A percentile compares a stretch with the other conserved stretches of the same genome.
Conservation (phyloP, 169 alveolate species). For the Plasmodium vinckei region DNA sequence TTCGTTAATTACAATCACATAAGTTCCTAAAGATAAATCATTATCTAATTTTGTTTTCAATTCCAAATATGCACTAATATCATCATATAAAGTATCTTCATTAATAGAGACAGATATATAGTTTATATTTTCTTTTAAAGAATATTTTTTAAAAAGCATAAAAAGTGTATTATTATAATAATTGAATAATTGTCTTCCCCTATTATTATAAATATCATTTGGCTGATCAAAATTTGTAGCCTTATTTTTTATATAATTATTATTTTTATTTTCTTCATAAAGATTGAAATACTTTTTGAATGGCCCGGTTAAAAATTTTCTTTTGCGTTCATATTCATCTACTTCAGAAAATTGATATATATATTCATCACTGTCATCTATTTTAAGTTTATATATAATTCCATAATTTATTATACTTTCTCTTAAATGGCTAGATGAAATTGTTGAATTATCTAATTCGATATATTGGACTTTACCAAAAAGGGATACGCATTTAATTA, state of each 20-base stretch:
- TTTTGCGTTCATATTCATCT: no score
- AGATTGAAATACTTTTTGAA: no score
- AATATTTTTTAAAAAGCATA: slow-evolving; percentile 39
- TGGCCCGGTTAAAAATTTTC: no score
- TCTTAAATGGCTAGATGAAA: slow-evolving; percentile 24
- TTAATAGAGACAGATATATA: slow-evolving; percentile 23
- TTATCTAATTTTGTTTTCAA: neutral
- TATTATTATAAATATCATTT: neutral
- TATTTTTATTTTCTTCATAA: neutral
- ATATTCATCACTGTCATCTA: neutral
- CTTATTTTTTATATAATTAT: neutral
- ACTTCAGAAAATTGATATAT: no score
- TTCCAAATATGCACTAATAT: slow-evolving; percentile 16
- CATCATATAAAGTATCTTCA: slow-evolving; percentile 54
- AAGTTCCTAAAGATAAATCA: slow-evolving; percentile 46
- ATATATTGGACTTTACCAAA: slow-evolving; percentile 42
- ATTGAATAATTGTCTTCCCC: neutral
- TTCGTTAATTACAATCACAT: slow-evolving; percentile 35
- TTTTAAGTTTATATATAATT: slow-evolving; percentile 17
- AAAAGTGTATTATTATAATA: slow-evolving; percentile 42
- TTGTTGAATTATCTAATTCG: slow-evolving; percentile 26
- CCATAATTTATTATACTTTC: slow-evolving; percentile 38
- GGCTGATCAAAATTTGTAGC: neutral
- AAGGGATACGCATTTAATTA: slow-evolving; percentile 62
- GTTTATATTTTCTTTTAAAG: slow-evolving; percentile 57